phyloP scores from a whole-genome alignment of 257 asterid species.

The Coffea canephora region DNA sequence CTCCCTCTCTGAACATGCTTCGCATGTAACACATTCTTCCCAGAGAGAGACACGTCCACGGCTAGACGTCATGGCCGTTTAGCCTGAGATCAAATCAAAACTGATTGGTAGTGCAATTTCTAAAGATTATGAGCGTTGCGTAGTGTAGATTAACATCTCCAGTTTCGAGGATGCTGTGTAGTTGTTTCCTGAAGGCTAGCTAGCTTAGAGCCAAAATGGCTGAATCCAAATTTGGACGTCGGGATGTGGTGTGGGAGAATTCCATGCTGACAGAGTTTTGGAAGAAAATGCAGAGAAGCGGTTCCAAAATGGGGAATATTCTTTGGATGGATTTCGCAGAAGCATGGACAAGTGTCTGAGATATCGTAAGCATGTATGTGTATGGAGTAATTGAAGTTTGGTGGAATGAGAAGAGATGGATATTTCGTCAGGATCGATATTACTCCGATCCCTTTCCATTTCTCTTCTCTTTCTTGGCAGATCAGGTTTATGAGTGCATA shows the following conservation, averaged over 20 bases:
- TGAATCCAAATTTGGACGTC: slow-evolving; percentile 12
- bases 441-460: background rate
- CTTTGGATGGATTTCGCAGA: slow-evolving; percentile 16
- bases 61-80: background rate
- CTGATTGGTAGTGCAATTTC: background rate
- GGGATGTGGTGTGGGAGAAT: slow-evolving; percentile 9
- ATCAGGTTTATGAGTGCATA: background rate
- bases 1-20: background rate
- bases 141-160: background rate
- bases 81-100: background rate
- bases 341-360: slow-evolving; percentile 21
- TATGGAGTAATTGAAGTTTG: slow-evolving; percentile 7
- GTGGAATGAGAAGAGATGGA: slow-evolving; percentile 1
- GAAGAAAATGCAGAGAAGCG: background rate
- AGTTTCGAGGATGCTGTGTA: slow-evolving; percentile 3
- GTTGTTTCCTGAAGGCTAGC: background rate
- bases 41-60: slow-evolving; percentile 16
- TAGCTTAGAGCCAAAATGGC: slow-evolving; percentile 12
- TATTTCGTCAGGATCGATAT: background rate
- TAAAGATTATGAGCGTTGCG: background rate
- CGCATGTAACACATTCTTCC: slow-evolving; percentile 15
- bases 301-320: slow-evolving; percentile 25
- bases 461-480: background rate
- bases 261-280: slow-evolving; percentile 7
- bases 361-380: background rate